A percentile compares a stretch with the other conserved stretches of the same genome.
phyloP scores from a whole-genome alignment of 75 land plant species.

The Isoetes taiwanensis region DNA sequence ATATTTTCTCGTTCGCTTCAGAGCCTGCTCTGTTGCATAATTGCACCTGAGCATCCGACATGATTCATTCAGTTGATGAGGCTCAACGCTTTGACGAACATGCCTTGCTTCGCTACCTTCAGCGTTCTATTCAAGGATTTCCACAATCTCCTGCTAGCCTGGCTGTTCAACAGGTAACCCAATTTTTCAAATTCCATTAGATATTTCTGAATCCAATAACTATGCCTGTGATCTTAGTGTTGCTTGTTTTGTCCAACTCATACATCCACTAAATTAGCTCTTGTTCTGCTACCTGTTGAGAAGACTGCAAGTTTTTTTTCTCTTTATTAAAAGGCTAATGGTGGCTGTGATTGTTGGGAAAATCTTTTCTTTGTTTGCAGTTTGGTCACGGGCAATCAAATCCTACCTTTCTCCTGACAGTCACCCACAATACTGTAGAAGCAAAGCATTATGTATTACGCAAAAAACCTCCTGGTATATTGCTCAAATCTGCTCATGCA shows the following conservation, averaged over 20 bases:
- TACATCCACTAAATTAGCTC: neutral
- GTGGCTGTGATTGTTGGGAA: neutral
- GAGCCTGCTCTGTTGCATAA: too few species aligned
- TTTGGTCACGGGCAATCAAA: conserved; percentile 99
- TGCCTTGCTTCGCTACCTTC: conserved; percentile 42
- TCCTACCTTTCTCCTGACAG: conserved; percentile 69
- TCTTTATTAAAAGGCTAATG: neutral
- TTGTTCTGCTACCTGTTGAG: neutral
- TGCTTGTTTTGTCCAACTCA: conserved; percentile 5
- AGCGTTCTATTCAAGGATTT: conserved; percentile 40
- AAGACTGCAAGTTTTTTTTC: neutral
- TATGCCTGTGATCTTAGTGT: too few species aligned
- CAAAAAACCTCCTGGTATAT: conserved; percentile 80
- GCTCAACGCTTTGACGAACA: conserved; percentile 36
- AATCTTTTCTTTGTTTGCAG: conserved; percentile 24
- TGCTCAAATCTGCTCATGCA: conserved; percentile 87
- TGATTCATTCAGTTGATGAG: conserved; percentile 15
- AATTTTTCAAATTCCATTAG: neutral
- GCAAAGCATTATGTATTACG: conserved; percentile 62
- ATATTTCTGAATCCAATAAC: neutral
- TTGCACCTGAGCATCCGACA: too few species aligned
- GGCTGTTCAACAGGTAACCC: conserved; percentile 41
- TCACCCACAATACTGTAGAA: conserved; percentile 11
- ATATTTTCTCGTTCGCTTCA: too few species aligned
- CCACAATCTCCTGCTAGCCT: conserved; percentile 38